Conservation (phyloP, 2,329 filamentous ascomycete genomes). For the Didymella pomorum region DNA sequence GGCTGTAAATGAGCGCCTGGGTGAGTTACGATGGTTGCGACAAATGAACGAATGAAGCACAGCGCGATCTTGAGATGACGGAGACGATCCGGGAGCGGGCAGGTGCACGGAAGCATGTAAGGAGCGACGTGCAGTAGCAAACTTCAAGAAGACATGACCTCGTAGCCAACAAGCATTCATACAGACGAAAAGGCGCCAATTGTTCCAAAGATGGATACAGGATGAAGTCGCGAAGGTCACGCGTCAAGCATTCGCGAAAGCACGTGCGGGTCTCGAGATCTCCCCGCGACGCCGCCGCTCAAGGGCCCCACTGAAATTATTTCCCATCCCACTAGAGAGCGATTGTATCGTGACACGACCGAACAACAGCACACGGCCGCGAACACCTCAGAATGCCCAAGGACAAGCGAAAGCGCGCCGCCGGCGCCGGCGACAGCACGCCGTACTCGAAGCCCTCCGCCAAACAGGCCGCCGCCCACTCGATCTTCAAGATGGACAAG, state of each 20-base stretch:
- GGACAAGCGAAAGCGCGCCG: slow-evolving; percentile 49
- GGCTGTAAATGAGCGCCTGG: too few species aligned
- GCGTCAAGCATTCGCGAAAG: slow-evolving; percentile 25
- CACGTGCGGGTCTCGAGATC: slow-evolving; percentile 29
- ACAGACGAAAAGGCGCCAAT: neutral
- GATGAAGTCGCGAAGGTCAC: slow-evolving; percentile 5
- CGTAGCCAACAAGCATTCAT: neutral
- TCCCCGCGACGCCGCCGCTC: slow-evolving; percentile 17
- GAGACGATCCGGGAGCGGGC: neutral
- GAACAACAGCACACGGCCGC: too few species aligned
- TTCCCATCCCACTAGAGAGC: slow-evolving; percentile 25
- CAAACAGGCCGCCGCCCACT: slow-evolving; percentile 69
- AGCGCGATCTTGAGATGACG: slow-evolving; percentile 6
- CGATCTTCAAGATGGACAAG: slow-evolving; percentile 97
- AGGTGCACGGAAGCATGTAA: neutral
- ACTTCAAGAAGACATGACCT: neutral
- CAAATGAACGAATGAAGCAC: neutral
- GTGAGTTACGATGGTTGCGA: neutral
- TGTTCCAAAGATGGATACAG: neutral
- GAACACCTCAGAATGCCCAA: slow-evolving; percentile 58
- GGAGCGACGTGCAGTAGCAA: neutral
- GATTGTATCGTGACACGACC: too few species aligned
- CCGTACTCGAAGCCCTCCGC: slow-evolving; percentile 56
- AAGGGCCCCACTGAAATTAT: slow-evolving; percentile 2
- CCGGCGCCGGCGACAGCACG: slow-evolving; percentile 46